A percentile compares a stretch with the other conserved stretches of the same genome.
Evolutionary conservation across 2,329 filamentous ascomycete species (phyloP).

Genomic region (Zarea fungicola): DNA sequence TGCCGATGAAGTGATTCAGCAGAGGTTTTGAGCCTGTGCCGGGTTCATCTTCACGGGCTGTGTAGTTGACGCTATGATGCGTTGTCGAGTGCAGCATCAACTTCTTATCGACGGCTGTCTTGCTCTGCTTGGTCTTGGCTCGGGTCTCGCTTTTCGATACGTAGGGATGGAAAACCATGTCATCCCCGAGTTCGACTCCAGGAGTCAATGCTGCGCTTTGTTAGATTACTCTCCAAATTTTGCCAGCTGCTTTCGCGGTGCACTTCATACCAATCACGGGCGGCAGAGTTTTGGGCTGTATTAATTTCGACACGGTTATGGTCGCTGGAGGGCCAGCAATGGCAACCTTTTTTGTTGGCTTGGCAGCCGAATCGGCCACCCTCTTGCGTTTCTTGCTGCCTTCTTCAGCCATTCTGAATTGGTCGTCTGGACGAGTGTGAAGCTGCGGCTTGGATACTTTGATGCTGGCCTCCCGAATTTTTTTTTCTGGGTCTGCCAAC

Average conservation of each 20-base stretch:
- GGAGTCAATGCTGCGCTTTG: slow-evolving; percentile 27
- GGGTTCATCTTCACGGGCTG: slow-evolving; percentile 43
- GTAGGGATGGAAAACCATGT: slow-evolving; percentile 44
- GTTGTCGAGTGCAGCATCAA: slow-evolving; percentile 53
- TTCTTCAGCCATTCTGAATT: slow-evolving; percentile 31
- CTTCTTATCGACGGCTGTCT: slow-evolving; percentile 38
- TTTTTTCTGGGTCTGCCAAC: slow-evolving; percentile 25
- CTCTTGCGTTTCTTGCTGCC: slow-evolving; percentile 51
- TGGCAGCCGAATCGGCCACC: slow-evolving; percentile 34
- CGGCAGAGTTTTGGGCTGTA: slow-evolving; percentile 41
- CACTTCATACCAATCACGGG: slow-evolving; percentile 47
- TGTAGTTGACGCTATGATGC: slow-evolving; percentile 56
- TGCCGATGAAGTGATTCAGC: slow-evolving; percentile 59
- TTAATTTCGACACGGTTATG: slow-evolving; percentile 42
- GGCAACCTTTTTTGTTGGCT: slow-evolving; percentile 49
- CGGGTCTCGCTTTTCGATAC: slow-evolving; percentile 32
- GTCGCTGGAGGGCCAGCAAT: slow-evolving; percentile 35
- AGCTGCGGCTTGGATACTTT: slow-evolving; percentile 20
- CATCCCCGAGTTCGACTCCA: slow-evolving; percentile 31
- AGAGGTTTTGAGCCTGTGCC: slow-evolving; percentile 28
- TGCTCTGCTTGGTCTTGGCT: slow-evolving; percentile 33
- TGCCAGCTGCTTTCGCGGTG: background rate
- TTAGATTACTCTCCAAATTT: slow-evolving; percentile 17
- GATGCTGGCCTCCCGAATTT: slow-evolving; percentile 22
- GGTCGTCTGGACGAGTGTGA: background rate